Base-by-base conservation (phyloP, 768 basidiomycete species). In the Lyophyllum atratum region DNA sequence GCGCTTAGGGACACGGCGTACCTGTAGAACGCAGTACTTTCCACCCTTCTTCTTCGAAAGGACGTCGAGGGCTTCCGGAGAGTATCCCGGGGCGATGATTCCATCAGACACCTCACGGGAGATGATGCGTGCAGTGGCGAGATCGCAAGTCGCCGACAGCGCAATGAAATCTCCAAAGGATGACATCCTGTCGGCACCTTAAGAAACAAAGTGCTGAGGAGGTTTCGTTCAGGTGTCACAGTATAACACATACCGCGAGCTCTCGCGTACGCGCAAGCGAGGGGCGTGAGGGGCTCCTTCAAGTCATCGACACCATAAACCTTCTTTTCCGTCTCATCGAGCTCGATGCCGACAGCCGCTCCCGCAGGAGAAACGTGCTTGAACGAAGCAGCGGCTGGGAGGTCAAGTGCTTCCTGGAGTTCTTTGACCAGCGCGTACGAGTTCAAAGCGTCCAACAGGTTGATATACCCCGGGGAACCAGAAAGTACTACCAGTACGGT, bases 151-250 rank as follows among this genome's bases (percentile, higher is more conserved):
- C 25, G 90, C 87, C 17, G 95, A 97, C 11, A 99, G 81, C 0
- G 95, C 97, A 65, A 99, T 95, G 71, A 98, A 99, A 76, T 99
- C 97, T 4, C 97, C 97, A 70, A 98, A 99, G 2, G 96, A 98
- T 1, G 96, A 98, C 97, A 99, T 99, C 52, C 97, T 87, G 71
- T 99, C 97, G 22, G 97, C 96, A 55, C 95, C 92, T 92, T 62
- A 6, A 61, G 54, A 28, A 54, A 56, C 55, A 54, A 54, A 46
- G 39, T 31, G 22, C 28, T 26, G 49, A 31, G n/a, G 29, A 33
- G 17, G 31, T 28, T 11, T 7, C 11, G 45, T 22, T 29, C 0
- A 42, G 50, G n/a, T n/a, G n/a, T n/a, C n/a, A 25, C 21, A 39
- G 34, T 31, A 33, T 9, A 26, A 17, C 15, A 71, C 79, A 48